Evolutionary conservation across 768 basidiomycete genomes (phyloP), one percentile per base, ranked within the genome.

Genomic region (Pleurotus djamor): DNA sequence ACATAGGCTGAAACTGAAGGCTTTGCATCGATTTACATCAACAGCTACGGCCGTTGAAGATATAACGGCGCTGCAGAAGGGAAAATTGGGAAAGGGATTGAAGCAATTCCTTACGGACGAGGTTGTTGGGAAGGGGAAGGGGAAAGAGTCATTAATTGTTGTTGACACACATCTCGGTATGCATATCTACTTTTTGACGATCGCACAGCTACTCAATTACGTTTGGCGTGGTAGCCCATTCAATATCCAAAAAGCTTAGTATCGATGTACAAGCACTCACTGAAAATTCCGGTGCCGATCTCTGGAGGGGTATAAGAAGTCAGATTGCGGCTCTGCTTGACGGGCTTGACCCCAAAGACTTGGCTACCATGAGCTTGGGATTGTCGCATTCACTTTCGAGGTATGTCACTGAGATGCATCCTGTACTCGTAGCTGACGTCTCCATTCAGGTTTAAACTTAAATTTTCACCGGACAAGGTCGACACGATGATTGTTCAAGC

Each of bases 401-500:
- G 94, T 93, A 60, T 36, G 82, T 69, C 32, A 8, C 13, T 45
- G 61, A 43, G 8, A 43, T 13, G 9, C 3, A 13, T 9, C 55
- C 8, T n/a, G 10, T 10, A 13, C 13, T 13, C 12, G 35, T 8
- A 32, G 28, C 48, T 38, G 52, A 49, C 7, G 38, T 12, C 41
- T 28, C 14, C n/a, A 7, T 56, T 35, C 63, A 96, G 96, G 60
- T 99, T 96, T 80, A 99, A 98, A 81, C 83, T 99, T 67, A 99
- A 99, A 76, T 98, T 99, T 76, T 98, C 97, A 6, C 96, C 97
- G 5, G 97, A 98, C 79, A 98, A 98, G 76, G 96, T 99, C 49
- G 97, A 99, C 71, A 98, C 96, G 6, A 99, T 99, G 97, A 91
- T 99, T 60, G 91, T 98, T 14, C 97, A 99, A 76, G 97, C 97